Conservation (phyloP, 169 alveolate genomes). For the Perkinsus marinus region DNA sequence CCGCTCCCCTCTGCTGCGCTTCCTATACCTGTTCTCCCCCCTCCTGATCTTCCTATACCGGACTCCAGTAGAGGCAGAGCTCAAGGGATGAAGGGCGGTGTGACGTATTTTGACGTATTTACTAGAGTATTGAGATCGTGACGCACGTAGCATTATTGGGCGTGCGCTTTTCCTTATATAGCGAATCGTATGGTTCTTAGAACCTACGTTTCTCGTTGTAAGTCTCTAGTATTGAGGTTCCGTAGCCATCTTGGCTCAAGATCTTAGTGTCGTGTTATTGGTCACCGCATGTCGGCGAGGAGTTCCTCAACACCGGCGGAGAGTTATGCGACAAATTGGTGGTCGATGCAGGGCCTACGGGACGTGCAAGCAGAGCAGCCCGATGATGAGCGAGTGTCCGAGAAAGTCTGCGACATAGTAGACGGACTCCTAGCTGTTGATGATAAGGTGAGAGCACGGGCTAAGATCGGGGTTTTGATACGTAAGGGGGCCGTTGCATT, state of each 20-base stretch:
- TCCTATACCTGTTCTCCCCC: too few species aligned
- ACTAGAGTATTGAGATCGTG: too few species aligned
- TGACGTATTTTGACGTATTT: too few species aligned
- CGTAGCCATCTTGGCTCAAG: background rate
- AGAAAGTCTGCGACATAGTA: background rate
- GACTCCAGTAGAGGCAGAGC: too few species aligned
- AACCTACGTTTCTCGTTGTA: too few species aligned
- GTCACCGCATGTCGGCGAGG: background rate
- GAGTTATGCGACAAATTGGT: background rate
- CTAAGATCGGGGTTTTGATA: background rate
- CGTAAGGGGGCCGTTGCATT: background rate
- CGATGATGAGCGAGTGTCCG: background rate
- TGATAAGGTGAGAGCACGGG: background rate
- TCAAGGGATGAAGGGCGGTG: too few species aligned
- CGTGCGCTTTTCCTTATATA: too few species aligned
- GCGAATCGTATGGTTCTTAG: too few species aligned
- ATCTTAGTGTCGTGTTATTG: background rate
- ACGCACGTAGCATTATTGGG: too few species aligned
- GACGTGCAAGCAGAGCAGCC: background rate
- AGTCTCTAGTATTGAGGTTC: background rate
- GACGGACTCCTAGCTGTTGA: background rate
- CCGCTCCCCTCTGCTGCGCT: too few species aligned
- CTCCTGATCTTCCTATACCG: too few species aligned
- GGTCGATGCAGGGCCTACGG: background rate
- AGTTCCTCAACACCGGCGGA: background rate